These are phyloP conservation scores for Nicotiana attenuata DNA, from an alignment of 257 asterid species.

Conservation along the genomic window DNA sequence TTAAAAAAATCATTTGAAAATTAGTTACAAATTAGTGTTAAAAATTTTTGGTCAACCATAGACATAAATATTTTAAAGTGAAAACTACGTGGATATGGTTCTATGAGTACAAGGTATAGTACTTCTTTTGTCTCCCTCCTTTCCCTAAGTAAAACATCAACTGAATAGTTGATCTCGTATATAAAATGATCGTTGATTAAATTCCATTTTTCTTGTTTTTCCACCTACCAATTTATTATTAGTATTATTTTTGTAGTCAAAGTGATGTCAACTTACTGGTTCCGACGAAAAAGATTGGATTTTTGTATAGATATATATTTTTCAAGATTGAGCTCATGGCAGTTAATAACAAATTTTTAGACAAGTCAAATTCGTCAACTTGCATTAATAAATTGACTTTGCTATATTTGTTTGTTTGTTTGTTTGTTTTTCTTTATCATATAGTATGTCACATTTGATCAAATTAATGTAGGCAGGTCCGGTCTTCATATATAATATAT, in stretches of 20 bases:
- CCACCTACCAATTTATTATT: background rate
- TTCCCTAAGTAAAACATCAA: background rate
- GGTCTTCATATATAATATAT: background rate
- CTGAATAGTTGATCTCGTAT: background rate
- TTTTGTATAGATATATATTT: background rate
- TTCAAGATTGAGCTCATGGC: background rate
- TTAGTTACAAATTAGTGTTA: background rate
- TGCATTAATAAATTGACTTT: background rate
- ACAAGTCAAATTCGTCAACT: background rate
- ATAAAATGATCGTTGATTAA: background rate
- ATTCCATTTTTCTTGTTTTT: background rate
- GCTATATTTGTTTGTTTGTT: background rate
- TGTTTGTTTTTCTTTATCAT: background rate
- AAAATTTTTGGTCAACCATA: background rate
- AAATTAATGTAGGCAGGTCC: background rate
- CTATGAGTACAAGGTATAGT: background rate
- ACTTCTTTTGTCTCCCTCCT: background rate
- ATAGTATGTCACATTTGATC: background rate
- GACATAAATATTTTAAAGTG: background rate
- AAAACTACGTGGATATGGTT: too few species aligned
- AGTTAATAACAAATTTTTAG: background rate
- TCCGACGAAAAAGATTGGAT: background rate
- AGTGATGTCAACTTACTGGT: background rate
- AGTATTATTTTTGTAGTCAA: background rate
- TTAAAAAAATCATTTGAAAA: too few species aligned